A percentile compares a stretch with the other conserved stretches of the same genome.
Conservation (phyloP, 2,329 filamentous ascomycete species). For the Aspergillus sojae region DNA sequence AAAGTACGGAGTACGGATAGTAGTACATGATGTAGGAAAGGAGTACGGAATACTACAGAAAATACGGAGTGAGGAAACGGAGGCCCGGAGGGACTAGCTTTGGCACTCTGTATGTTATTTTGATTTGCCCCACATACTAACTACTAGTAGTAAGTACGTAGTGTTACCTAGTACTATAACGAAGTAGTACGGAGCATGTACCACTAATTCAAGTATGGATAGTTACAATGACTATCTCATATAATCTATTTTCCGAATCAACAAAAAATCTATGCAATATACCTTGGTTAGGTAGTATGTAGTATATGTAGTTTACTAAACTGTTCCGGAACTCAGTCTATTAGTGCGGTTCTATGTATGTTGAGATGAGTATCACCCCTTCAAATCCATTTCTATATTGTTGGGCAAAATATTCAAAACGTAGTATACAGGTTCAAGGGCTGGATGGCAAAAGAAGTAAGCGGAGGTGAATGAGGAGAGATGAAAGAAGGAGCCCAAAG, state of each 20-base stretch:
- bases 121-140: background rate
- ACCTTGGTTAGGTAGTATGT: too few species aligned
- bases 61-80: too few species aligned
- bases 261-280: background rate
- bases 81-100: too few species aligned
- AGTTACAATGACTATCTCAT: background rate
- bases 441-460: background rate
- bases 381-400: background rate
- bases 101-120: background rate
- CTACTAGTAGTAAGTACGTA: background rate
- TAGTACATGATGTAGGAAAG: background rate
- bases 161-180: too few species aligned
- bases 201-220: too few species aligned
- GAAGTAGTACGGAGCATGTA: too few species aligned
- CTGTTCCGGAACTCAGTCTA: background rate
- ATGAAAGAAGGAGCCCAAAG: background rate
- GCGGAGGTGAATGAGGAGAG: background rate
- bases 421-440: background rate
- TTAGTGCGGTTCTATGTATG: background rate
- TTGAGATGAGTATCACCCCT: background rate
- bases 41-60: too few species aligned
- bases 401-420: background rate
- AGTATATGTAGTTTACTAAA: too few species aligned
- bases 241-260: background rate
- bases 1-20: too few species aligned